Percentiles rank a stretch among this genome's conserved stretches.
These are phyloP conservation scores for Lathyrus aphaca DNA, from an alignment of 306 rosid genomes.

Conservation along the genomic window DNA sequence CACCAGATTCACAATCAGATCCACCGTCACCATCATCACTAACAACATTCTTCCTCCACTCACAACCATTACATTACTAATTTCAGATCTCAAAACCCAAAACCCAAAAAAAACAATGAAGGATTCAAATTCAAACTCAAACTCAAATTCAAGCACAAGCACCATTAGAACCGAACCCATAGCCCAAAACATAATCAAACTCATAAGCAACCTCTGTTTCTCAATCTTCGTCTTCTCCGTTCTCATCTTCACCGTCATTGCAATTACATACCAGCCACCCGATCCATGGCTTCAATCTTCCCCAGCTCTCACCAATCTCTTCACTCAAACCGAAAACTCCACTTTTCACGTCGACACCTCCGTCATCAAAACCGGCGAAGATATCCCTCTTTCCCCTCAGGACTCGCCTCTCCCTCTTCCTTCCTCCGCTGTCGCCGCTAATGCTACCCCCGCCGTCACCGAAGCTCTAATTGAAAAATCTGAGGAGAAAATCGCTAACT, in stretches of 20 bases:
- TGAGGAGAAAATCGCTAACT: conserved; percentile 47
- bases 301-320: conserved; percentile 83
- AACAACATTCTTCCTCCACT: conserved; percentile 2
- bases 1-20: conserved; percentile 35
- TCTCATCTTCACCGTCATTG: conserved; percentile 81
- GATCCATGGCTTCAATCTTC: conserved; percentile 98
- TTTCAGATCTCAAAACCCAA: conserved; percentile 39
- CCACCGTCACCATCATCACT: conserved; percentile 32
- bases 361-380: conserved; percentile 83
- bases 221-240: conserved; percentile 85
- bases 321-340: conserved; percentile 77
- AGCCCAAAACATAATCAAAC: conserved; percentile 83
- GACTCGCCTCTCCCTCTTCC: conserved; percentile 44
- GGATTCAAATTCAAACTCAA: conserved; percentile 56
- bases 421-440: conserved; percentile 33
- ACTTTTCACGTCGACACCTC: conserved; percentile 82
- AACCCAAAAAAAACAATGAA: conserved; percentile 48
- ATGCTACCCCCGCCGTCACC: conserved; percentile 43
- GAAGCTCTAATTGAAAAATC: conserved; percentile 60
- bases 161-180: conserved; percentile 60
- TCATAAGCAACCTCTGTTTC: conserved; percentile 87
- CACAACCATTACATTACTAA: background rate
- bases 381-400: conserved; percentile 47
- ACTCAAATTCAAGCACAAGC: background rate
- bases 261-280: conserved; percentile 97